Evolutionary conservation across 2,329 filamentous ascomycete genomes (phyloP).

Genomic region (Coniochaeta hoffmannii): DNA sequence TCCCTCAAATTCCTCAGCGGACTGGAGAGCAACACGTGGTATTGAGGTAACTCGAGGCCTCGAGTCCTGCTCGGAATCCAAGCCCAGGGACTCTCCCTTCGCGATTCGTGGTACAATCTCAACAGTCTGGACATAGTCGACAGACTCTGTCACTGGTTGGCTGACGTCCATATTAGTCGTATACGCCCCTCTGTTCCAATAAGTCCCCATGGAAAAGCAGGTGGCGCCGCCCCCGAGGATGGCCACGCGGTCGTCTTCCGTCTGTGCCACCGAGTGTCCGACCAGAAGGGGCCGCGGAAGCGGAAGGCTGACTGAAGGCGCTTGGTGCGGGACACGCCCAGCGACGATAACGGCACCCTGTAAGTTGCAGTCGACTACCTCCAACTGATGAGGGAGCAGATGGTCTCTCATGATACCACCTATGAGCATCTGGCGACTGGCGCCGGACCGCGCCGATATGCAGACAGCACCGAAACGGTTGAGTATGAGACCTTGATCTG

Average conservation of each 20-base stretch:
- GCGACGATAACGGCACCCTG: background rate
- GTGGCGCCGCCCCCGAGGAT: slow-evolving; percentile 76
- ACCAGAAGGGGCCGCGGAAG: slow-evolving; percentile 49
- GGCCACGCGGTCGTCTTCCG: slow-evolving; percentile 42
- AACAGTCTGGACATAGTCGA: background rate
- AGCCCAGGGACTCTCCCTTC: background rate
- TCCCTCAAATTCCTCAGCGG: slow-evolving; percentile 48
- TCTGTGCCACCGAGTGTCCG: slow-evolving; percentile 52
- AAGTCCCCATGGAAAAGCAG: slow-evolving; percentile 86
- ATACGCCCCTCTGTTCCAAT: slow-evolving; percentile 63
- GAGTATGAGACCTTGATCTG: slow-evolving; percentile 9
- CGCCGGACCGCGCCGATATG: slow-evolving; percentile 15
- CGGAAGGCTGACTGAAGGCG: background rate
- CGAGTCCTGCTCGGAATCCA: background rate
- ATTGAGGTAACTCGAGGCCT: slow-evolving; percentile 28
- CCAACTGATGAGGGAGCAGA: slow-evolving; percentile 37
- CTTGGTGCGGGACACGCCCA: background rate
- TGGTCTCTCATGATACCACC: slow-evolving; percentile 35
- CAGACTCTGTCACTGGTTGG: background rate
- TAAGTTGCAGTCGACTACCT: slow-evolving; percentile 36
- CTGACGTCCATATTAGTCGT: slow-evolving; percentile 20
- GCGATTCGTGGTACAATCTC: slow-evolving; percentile 9
- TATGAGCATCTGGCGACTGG: slow-evolving; percentile 23
- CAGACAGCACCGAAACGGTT: slow-evolving; percentile 36
- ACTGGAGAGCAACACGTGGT: slow-evolving; percentile 43